phyloP scores from a whole-genome alignment of 1,284 basidiomycete species.

The Ceratobasidium sp. region DNA sequence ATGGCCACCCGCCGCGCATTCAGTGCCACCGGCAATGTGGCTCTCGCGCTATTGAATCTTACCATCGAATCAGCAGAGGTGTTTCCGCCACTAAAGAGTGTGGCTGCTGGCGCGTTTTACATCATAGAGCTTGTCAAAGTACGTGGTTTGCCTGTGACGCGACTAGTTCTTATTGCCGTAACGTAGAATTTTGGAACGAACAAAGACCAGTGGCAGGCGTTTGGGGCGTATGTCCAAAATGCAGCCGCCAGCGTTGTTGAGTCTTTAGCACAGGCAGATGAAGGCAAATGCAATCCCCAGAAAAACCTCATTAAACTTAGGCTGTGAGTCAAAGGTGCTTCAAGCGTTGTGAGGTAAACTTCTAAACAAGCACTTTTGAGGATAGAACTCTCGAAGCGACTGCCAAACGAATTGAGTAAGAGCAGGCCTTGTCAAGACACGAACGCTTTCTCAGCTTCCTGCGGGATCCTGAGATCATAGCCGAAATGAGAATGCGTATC shows the following conservation, averaged over 20 bases:
- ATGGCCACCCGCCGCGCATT: background rate
- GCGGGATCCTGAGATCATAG: background rate
- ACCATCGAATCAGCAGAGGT: background rate
- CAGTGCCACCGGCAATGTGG: background rate
- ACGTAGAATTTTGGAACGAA: background rate
- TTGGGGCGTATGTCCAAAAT: background rate
- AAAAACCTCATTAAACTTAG: background rate
- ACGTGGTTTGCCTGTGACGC: background rate
- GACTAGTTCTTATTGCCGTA: background rate
- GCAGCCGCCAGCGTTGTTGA: background rate
- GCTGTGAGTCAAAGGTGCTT: no score
- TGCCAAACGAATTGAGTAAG: background rate
- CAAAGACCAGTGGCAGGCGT: background rate
- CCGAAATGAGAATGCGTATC: background rate
- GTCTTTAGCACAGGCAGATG: background rate
- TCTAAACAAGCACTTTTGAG: no score
- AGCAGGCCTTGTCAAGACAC: background rate
- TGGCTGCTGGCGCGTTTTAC: background rate
- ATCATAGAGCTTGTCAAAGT: background rate
- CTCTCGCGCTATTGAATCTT: background rate
- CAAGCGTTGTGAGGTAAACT: no score
- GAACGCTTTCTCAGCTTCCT: background rate
- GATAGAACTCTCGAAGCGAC: background rate
- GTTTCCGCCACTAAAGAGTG: constrained; percentile 2
- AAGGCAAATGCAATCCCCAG: background rate